Evolutionary conservation across 495 filamentous ascomycete species (phyloP).

Genomic region (Penicillium paxilli): DNA sequence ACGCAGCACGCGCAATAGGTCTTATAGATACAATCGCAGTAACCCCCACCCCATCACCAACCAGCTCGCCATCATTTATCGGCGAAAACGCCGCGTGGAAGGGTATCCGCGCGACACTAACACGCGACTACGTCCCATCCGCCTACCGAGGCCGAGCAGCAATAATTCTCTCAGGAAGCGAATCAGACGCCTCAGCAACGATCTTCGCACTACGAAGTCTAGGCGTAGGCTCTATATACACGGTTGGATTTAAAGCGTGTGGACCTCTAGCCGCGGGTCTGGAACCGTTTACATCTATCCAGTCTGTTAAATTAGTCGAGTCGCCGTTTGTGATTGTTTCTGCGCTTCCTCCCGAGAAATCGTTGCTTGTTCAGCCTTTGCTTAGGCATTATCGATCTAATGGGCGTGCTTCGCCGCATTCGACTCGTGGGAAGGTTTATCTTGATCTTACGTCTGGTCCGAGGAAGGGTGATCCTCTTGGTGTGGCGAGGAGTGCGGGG

Average conservation of each 20-base stretch:
- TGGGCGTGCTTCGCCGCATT: constrained; percentile 43
- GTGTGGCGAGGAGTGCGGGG: constrained; percentile 66
- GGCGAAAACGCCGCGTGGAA: constrained; percentile 84
- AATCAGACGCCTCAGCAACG: constrained; percentile 69
- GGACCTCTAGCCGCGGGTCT: constrained; percentile 60
- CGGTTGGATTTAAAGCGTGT: constrained; percentile 75
- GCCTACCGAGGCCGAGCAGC: constrained; percentile 74
- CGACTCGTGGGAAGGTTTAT: constrained; percentile 71
- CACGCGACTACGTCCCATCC: constrained; percentile 76
- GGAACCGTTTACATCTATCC: constrained; percentile 79
- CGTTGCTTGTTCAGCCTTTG: constrained; percentile 74
- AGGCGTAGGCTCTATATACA: constrained; percentile 77
- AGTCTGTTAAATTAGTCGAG: constrained; percentile 70
- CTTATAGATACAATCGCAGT: constrained; percentile 78
- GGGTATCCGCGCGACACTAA: constrained; percentile 76
- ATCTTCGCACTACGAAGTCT: constrained; percentile 76
- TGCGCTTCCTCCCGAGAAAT: constrained; percentile 74
- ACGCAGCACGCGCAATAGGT: constrained; percentile 72
- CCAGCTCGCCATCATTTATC: constrained; percentile 50
- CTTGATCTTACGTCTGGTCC: constrained; percentile 73
- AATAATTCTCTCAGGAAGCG: constrained; percentile 65
- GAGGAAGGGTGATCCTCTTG: constrained; percentile 65
- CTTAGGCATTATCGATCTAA: constrained; percentile 61
- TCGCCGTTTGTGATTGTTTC: constrained; percentile 81
- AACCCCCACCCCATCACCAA: constrained; percentile 31